These are phyloP conservation scores for Buddleja alternifolia DNA, from an alignment of 257 asterid species.

Conservation along the genomic window DNA sequence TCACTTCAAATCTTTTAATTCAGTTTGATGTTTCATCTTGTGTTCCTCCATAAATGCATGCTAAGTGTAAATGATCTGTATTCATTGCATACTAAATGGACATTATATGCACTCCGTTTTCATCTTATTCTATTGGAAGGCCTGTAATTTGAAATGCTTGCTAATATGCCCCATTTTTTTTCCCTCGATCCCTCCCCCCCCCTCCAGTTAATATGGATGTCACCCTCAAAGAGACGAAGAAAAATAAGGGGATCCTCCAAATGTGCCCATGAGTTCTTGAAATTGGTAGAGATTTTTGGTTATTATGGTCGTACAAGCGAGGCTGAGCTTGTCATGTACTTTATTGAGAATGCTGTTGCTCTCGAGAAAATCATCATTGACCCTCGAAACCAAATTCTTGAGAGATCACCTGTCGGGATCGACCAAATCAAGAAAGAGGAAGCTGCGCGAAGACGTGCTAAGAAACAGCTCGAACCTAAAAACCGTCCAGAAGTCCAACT, in stretches of 20 bases:
- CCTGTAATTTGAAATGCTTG: not conserved
- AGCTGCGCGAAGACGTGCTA: constrained; percentile 48
- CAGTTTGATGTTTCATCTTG: too few species aligned
- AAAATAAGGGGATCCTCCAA: constrained; percentile 45
- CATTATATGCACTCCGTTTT: too few species aligned
- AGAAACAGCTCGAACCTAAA: constrained; percentile 42
- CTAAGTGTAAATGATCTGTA: too few species aligned
- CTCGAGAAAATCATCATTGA: constrained; percentile 48
- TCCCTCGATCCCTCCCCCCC: not conserved
- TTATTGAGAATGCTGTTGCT: constrained; percentile 49
- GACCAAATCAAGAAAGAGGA: constrained; percentile 46
- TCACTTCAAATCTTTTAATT: too few species aligned
- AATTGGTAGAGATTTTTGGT: constrained; percentile 56
- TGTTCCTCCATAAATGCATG: too few species aligned
- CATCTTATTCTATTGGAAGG: not conserved
- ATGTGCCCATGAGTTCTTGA: constrained; percentile 37
- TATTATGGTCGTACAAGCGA: constrained; percentile 60
- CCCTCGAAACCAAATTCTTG: constrained; percentile 54
- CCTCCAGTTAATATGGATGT: constrained; percentile 59
- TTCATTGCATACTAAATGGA: too few species aligned
- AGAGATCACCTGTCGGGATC: constrained; percentile 37
- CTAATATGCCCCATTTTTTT: not conserved
- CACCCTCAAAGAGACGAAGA: constrained; percentile 48
- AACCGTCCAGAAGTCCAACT: constrained; percentile 49
- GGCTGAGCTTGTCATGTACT: constrained; percentile 50